Percentiles rank a stretch among this genome's conserved stretches.
Conservation (phyloP, 441 rosid genomes). For the Pelargonium myrrhifolium region DNA sequence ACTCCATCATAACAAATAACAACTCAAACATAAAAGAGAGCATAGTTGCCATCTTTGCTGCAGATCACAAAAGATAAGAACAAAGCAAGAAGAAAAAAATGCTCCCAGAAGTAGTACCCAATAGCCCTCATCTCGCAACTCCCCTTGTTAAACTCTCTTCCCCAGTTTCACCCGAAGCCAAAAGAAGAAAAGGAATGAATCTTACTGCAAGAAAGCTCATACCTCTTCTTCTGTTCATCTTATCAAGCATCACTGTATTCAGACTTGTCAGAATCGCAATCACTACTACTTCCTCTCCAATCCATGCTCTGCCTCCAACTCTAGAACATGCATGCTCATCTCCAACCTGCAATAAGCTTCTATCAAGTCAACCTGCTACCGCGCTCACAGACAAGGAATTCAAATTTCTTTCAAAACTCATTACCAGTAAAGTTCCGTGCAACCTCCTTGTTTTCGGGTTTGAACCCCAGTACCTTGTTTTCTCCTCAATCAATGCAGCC, state of each 20-base stretch:
- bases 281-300: slow-evolving; percentile 35
- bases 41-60: neutral
- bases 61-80: slow-evolving; percentile 13
- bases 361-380: slow-evolving; percentile 12
- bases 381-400: slow-evolving; percentile 56
- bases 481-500: slow-evolving; percentile 42
- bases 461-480: slow-evolving; percentile 35
- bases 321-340: slow-evolving; percentile 28
- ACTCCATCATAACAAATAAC: slow-evolving; percentile 6
- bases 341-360: slow-evolving; percentile 22
- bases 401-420: slow-evolving; percentile 40
- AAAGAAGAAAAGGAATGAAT: slow-evolving; percentile 34
- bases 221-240: slow-evolving; percentile 50
- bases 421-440: slow-evolving; percentile 46
- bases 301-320: slow-evolving; percentile 28
- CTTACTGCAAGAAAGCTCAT: slow-evolving; percentile 48
- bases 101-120: slow-evolving; percentile 56
- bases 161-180: slow-evolving; percentile 35
- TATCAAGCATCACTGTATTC: slow-evolving; percentile 51
- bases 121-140: slow-evolving; percentile 33
- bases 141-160: slow-evolving; percentile 40
- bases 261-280: slow-evolving; percentile 47
- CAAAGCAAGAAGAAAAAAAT: slow-evolving; percentile 29
- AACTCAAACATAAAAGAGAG: slow-evolving; percentile 9
- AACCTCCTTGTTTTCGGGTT: slow-evolving; percentile 57